phyloP scores from a whole-genome alignment of 495 filamentous ascomycete species.

The Penicillium cinerascens region DNA sequence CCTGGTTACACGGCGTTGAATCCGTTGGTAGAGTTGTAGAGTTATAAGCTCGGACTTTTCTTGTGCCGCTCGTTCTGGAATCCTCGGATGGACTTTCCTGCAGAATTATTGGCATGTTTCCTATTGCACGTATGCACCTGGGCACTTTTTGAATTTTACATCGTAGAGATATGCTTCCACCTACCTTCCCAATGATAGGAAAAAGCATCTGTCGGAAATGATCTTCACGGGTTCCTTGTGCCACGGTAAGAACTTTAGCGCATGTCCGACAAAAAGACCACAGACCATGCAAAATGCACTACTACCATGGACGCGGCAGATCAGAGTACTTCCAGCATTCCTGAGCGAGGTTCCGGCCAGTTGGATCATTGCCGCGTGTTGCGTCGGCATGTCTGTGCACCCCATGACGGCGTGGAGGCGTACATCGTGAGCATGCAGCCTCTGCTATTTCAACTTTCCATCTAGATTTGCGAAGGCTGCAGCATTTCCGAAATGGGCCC shows the following conservation, averaged over 20 bases:
- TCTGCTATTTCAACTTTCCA: background rate
- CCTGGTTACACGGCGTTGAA: background rate
- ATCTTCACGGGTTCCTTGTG: background rate
- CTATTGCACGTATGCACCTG: conserved; percentile 3
- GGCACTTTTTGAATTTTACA: conserved; percentile 2
- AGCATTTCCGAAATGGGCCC: background rate
- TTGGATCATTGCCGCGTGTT: conserved; percentile 8
- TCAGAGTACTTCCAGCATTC: conserved; percentile 12
- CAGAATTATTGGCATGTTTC: conserved; percentile 5
- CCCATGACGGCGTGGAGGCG: background rate
- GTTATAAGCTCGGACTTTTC: background rate
- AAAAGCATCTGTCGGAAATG: background rate
- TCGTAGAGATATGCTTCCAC: background rate
- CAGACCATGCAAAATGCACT: background rate
- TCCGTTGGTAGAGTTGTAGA: too few relatives aligned
- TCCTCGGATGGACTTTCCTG: background rate
- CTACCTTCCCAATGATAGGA: too few relatives aligned
- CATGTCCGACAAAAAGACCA: background rate
- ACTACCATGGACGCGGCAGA: background rate
- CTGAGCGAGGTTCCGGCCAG: conserved; percentile 6
- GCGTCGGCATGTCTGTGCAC: conserved; percentile 20
- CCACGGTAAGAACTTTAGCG: background rate
- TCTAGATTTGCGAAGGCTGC: background rate
- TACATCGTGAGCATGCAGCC: background rate
- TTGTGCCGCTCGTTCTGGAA: conserved; percentile 5